phyloP scores from a whole-genome alignment of 2,329 filamentous ascomycete species.

The Emergomyces pasteurianus region DNA sequence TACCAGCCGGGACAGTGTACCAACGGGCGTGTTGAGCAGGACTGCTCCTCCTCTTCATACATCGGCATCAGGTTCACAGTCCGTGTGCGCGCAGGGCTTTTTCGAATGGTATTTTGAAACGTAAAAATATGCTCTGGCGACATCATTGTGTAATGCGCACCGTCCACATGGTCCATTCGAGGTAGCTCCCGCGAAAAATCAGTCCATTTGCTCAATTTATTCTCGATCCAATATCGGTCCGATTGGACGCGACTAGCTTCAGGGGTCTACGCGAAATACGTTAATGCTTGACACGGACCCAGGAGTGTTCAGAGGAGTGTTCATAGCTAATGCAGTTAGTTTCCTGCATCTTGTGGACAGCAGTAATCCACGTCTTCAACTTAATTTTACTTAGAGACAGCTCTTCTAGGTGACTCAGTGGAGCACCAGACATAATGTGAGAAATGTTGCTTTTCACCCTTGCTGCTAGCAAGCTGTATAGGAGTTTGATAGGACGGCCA shows the following conservation, averaged over 20 bases:
- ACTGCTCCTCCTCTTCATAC: background rate
- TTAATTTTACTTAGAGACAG: constrained; percentile 18
- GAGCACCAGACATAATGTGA: constrained; percentile 1
- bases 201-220: constrained; percentile 23
- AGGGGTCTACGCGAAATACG: constrained; percentile 32
- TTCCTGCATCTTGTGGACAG: constrained; percentile 27
- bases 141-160: constrained; percentile 33
- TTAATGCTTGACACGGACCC: constrained; percentile 29
- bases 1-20: background rate
- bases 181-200: constrained; percentile 20
- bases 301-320: too few species aligned
- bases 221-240: constrained; percentile 7
- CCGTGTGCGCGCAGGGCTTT: constrained; percentile 1
- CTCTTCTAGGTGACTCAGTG: constrained; percentile 18
- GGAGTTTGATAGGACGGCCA: background rate
- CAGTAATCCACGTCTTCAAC: constrained; percentile 20
- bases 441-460: background rate
- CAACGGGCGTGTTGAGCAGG: background rate
- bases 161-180: constrained; percentile 25
- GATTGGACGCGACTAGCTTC: constrained; percentile 15
- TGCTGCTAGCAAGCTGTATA: background rate
- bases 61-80: background rate
- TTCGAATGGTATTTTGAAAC: constrained; percentile 20
- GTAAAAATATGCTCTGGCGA: constrained; percentile 23
- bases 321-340: too few species aligned